Base-by-base conservation (phyloP, 2,329 filamentous ascomycete species). In the Ambrosiella cleistominuta region DNA sequence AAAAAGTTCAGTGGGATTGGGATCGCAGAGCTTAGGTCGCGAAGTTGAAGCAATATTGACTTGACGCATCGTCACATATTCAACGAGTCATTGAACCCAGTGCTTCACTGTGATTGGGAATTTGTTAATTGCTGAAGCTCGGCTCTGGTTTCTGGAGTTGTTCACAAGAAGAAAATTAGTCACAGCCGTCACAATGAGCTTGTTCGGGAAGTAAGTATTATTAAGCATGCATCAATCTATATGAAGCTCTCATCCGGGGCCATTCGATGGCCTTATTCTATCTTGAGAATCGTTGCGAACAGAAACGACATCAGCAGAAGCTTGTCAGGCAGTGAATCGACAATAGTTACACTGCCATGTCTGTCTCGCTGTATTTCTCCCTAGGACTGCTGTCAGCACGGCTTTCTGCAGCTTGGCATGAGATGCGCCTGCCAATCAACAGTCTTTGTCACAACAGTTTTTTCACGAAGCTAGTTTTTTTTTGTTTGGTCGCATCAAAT, bases 371-470 rank as follows among this genome's bases (percentile, higher is more conserved):
- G 27, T 19, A 19, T 3, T 19, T 27, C 27, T 27, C 27, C 27
- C 4, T 27, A 27, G 3, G 3, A 27, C 4, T 27, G 27, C 4
- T 27, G 27, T 27, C 27, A 27, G 19, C 6, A 51, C 36, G 38
- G 52, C 36, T 37, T 56, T 7, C 59, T 58, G 19, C 59, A 60
- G 58, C 57, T 42, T 19, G 47, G 11, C 39, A 42, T 11, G 42
- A 47, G 54, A 44, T 49, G 54, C 40, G 38, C 40, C 44, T 44
- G 35, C 40, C 57, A 50, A 44, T 45, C 40, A 45, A 56, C 54
- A 7, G 3, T 54, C 44, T 44, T 44, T 51, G 57, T 53, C 57
- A 44, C 45, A 7, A 49, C 36, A 47, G 35, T 49, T 56, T 53
- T 50, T 54, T 37, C 27, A n/a, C n/a, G n/a, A 13, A 47, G 45